Base-by-base conservation (phyloP, 768 basidiomycete genomes). In the Pisolithus marmoratus region DNA sequence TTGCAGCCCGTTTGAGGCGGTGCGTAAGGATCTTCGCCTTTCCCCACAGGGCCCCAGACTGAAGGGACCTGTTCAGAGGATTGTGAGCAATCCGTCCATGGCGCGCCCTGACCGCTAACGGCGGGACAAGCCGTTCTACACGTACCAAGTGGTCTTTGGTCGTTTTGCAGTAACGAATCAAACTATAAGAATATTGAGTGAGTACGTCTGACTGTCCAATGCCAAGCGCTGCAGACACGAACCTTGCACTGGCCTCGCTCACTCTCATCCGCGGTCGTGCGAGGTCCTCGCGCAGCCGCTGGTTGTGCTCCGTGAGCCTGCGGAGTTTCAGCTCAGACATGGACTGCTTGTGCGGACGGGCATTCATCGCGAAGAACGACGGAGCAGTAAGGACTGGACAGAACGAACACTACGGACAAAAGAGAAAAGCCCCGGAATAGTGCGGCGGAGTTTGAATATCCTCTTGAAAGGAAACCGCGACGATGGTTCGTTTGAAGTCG, bases 291-390 rank as follows among this genome's bases (percentile, higher is more conserved):
- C 85, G 76, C 64, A 96, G 70, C 57, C 94, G 80, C 67, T 90
- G 85, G 64, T 95, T 97, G 73, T 96, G 93, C 72, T 97, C 94
- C 47, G 86, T 89, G 65, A 97, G 74, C 38, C 94, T 79, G 36
- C 94, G 83, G 56, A 96, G 84, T 81, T 95, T 96, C 66, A 96
- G 87, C 80, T 96, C 94, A 46, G 90, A 90, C 92, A 97, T 95
- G 62, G 91, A 90, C 80, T 94, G 93, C 80, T 88, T 88, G 68
- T 86, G 86, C 23, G 85, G 84, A 61, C 87, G 82, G 51, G 81
- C 74, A 68, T 83, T 87, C 87, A 88, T 88, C 38, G 58, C 62
- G 60, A 45, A 59, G 22, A 53, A 37, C 23, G 36, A 44, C 19
- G 38, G n/a, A 50, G 29, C 29, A 49, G 24, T 8, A 47, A 24